Evolutionary conservation across 805 yeast genomes (phyloP), one percentile per base, ranked within the genome.

Genomic region (Torulaspora gathmanii): DNA sequence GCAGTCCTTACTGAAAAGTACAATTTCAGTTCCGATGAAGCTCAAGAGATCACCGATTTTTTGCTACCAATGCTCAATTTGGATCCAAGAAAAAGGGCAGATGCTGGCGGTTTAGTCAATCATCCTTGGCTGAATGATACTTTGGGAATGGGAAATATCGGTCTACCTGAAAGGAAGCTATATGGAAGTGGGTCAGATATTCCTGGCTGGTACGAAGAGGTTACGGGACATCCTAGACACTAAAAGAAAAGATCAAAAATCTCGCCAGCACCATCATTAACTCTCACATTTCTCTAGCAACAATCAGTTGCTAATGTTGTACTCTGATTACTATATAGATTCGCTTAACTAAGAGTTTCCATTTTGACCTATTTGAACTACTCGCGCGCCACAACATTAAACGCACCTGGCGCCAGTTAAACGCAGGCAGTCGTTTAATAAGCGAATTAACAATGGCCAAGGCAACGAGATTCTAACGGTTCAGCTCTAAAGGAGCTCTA

Each of bases 71-170:
- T 93, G 96, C 71, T 93, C 37, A 63, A 73, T 16, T 65, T 87
- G 16, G 86, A 83, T 61, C 98, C 99, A 1, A 82, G 77, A 47
- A 64, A 68, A 44, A 74, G 99, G 53, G 91, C 91, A 11, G 99
- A 93, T 69, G 98, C 98, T 1, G 99, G 98, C 15, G 96, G 96
- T 3, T 77, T 89, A 80, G 79, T 86, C 2, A 84, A 87, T 58
- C 96, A 89, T 63, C 81, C 83, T 10, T 89, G 96, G 96, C 60
- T 79, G 22, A 63, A 64, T 5, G 95, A 86, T 60, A 88, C 91
- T 0, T 64, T 78, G 27, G 95, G 95, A 0, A 72, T 84, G 61
- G 93, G 85, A 46, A 73, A 80, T 54, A 78, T 85, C 11, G 70
- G 66, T 3, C 68, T 85, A 4, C 36, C 50, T 3, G 96, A 86